Conservation (phyloP, 2,329 filamentous ascomycete genomes). For the Penicillium sp. region DNA sequence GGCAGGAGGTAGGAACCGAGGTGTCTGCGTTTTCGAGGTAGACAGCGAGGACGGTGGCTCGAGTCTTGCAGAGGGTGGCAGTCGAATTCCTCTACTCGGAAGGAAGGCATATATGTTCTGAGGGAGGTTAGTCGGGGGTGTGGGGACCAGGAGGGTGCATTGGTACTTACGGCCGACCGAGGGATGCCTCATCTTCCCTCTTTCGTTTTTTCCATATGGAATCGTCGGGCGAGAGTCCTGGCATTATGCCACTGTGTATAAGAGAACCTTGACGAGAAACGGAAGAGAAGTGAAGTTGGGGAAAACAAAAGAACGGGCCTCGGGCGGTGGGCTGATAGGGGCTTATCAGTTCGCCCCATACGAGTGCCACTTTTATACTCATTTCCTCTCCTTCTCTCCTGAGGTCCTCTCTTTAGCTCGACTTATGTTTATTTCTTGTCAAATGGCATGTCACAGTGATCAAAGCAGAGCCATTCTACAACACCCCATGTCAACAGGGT, state of each 20-base stretch:
- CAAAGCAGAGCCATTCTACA: too few relatives aligned
- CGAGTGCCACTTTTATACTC: neutral
- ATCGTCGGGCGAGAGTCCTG: constrained; percentile 19
- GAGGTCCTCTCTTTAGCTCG: too few relatives aligned
- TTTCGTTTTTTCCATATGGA: constrained; percentile 27
- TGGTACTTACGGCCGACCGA: constrained; percentile 21
- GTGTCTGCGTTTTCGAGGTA: constrained; percentile 28
- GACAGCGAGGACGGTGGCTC: constrained; percentile 21
- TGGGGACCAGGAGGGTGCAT: too few relatives aligned
- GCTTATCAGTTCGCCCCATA: neutral
- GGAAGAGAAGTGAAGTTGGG: constrained; percentile 1
- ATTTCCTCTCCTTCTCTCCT: too few relatives aligned
- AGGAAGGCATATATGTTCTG: constrained; percentile 15
- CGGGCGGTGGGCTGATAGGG: constrained; percentile 9
- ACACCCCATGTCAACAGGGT: neutral
- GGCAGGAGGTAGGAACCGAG: constrained; percentile 20
- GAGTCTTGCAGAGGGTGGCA: constrained; percentile 16
- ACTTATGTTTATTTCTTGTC: too few relatives aligned
- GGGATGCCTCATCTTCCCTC: constrained; percentile 22
- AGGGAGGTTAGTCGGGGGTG: neutral
- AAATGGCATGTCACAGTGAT: too few relatives aligned
- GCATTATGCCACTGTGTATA: constrained; percentile 12
- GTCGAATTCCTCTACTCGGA: constrained; percentile 19
- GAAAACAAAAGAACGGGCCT: constrained; percentile 8
- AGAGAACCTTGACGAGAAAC: neutral